phyloP scores from a whole-genome alignment of 192 early-diverging fungal species.

The Entomortierella lignicola region DNA sequence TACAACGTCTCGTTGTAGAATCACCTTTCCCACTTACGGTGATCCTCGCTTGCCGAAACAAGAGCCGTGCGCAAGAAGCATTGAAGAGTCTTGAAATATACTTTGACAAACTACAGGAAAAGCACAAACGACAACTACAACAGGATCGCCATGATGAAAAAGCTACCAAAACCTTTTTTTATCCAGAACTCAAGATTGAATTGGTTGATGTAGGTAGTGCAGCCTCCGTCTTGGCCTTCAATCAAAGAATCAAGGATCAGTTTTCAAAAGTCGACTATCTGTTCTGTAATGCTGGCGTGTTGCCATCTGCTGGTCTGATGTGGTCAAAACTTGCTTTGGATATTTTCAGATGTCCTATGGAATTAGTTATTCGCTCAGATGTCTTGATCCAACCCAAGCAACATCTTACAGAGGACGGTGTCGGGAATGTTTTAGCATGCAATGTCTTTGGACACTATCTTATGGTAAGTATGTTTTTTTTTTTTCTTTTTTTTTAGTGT shows the following conservation, averaged over 20 bases:
- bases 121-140: slow-evolving; percentile 3
- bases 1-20: slow-evolving; percentile 58
- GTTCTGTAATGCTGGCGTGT: slow-evolving; percentile 69
- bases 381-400: slow-evolving; percentile 59
- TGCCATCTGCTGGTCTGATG: slow-evolving; percentile 51
- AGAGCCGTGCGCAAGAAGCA: slow-evolving; percentile 55
- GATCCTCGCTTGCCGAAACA: slow-evolving; percentile 66
- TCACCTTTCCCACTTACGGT: slow-evolving; percentile 41
- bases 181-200: slow-evolving; percentile 56
- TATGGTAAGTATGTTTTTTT: slow-evolving; percentile 51
- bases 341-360: slow-evolving; percentile 43
- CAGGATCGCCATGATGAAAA: slow-evolving; percentile 1
- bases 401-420: slow-evolving; percentile 58
- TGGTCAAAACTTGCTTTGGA: slow-evolving; percentile 49
- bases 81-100: slow-evolving; percentile 26
- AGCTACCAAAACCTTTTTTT: slow-evolving; percentile 16
- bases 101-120: slow-evolving; percentile 17
- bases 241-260: slow-evolving; percentile 50
- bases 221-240: slow-evolving; percentile 52
- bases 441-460: slow-evolving; percentile 72
- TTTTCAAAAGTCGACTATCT: slow-evolving; percentile 55
- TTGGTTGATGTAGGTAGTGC: slow-evolving; percentile 59
- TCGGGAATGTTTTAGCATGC: slow-evolving; percentile 64
- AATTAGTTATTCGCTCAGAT: slow-evolving; percentile 56
- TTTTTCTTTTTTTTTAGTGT: neutral